Evolutionary conservation across 225 moss, liverwort and hornwort genomes (phyloP), one percentile per base, ranked within the genome.

Genomic region (Bryum argenteum): DNA sequence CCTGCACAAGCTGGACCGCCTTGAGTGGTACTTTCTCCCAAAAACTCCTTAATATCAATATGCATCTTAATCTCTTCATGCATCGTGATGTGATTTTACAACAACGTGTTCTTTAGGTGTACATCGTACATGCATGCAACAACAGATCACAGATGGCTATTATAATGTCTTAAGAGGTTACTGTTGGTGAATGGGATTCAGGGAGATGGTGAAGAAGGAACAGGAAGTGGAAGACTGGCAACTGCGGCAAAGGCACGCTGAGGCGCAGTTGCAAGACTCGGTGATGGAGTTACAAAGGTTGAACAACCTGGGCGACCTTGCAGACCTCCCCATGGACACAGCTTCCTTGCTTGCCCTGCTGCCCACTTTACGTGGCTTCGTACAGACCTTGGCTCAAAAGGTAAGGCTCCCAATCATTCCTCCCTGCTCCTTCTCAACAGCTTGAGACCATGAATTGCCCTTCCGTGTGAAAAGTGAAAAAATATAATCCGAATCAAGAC

Each of bases 171-270:
- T 1, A 47, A 21, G 66, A 71, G 44, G 42, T 38, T 54, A 21
- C 19, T 42, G 56, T 78, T 16, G 26, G 56, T 44, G 52, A 23
- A 22, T 16, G 74, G 51, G 50, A 51, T 80, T 73, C 67, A 96
- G 95, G 83, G 88, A 91, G 78, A 78, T 91, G 64, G 69, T 85
- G 65, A 96, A 81, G 75, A 93, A 93, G 77, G 93, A 93, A 56
- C 83, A 90, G 74, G 91, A 89, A 77, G 85, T 96, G 41, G 71
- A 87, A 78, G 93, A 89, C 8, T 89, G 82, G 82, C 93, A 93
- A 62, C 73, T 88, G 68, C 79, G 83, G 57, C 88, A 93, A 58
- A 87, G 89, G 81, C 85, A 91, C 20, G 80, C 82, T 58, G 86
- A 88, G 66, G 83, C 78, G 13, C 85, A 81, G 72, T 87, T 96